phyloP scores from a whole-genome alignment of 2,329 filamentous ascomycete species.

The Diaporthe eres region DNA sequence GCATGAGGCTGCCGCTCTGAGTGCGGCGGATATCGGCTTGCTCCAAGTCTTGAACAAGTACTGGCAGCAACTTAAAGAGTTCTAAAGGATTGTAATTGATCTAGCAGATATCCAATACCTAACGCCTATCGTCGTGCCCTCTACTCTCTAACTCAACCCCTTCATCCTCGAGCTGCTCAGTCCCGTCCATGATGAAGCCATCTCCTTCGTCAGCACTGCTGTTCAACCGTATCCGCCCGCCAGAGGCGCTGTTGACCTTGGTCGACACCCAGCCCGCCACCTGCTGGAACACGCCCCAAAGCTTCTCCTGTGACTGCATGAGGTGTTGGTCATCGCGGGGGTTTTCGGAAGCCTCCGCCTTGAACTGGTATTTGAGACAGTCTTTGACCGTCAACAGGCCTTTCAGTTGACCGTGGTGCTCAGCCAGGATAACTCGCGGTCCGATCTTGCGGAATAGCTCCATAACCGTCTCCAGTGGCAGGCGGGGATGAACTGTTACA shows the following conservation, averaged over 20 bases:
- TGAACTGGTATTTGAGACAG: slow-evolving; percentile 97
- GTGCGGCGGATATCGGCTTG: no score
- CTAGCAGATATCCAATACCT: slow-evolving; percentile 13
- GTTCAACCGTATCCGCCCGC: slow-evolving; percentile 70
- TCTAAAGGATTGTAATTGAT: slow-evolving; percentile 2
- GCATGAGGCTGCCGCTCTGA: background rate
- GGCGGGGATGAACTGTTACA: slow-evolving; percentile 88
- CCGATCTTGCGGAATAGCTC: slow-evolving; percentile 99
- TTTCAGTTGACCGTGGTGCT: slow-evolving; percentile 85
- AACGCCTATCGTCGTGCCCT: slow-evolving; percentile 20
- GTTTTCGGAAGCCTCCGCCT: slow-evolving; percentile 88
- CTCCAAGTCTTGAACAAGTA: background rate
- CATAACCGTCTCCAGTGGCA: slow-evolving; percentile 97
- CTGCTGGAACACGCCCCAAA: slow-evolving; percentile 72
- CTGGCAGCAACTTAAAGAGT: background rate
- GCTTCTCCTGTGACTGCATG: slow-evolving; percentile 71
- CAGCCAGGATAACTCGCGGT: slow-evolving; percentile 91
- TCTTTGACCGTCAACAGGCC: slow-evolving; percentile 97
- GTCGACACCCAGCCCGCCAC: slow-evolving; percentile 72
- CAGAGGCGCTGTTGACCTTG: slow-evolving; percentile 65
- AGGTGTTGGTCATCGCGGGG: slow-evolving; percentile 71
- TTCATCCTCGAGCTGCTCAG: slow-evolving; percentile 63
- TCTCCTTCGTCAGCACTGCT: slow-evolving; percentile 53
- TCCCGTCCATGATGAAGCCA: slow-evolving; percentile 63
- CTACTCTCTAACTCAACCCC: slow-evolving; percentile 41